Percentiles rank a stretch among this genome's conserved stretches.
Conservation (phyloP, 257 asterid species). For the Knoxia roxburghii region DNA sequence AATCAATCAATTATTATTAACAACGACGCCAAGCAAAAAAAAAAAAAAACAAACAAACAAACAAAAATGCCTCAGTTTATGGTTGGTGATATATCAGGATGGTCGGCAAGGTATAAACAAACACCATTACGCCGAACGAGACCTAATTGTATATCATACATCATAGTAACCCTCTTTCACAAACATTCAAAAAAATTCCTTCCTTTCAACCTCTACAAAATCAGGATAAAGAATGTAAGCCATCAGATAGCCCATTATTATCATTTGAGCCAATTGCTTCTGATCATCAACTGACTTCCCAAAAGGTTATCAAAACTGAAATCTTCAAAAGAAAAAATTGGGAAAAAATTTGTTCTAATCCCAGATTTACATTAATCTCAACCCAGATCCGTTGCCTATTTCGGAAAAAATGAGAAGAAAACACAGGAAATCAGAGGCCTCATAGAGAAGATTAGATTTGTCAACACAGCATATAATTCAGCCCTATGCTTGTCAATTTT, state of each 20-base stretch:
- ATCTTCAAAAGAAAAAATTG: not conserved
- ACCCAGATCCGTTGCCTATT: too few species aligned
- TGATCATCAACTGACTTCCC: slow-evolving; percentile 23
- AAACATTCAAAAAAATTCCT: not conserved
- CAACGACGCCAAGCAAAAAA: too few species aligned
- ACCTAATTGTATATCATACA: slow-evolving; percentile 23
- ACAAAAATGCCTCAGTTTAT: slow-evolving; percentile 34
- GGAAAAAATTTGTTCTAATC: slow-evolving; percentile 22
- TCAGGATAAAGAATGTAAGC: not conserved
- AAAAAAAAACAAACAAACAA: too few species aligned
- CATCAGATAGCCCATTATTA: slow-evolving; percentile 25
- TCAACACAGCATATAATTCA: slow-evolving; percentile 30
- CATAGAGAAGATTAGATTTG: slow-evolving; percentile 44
- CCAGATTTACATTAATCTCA: not conserved
- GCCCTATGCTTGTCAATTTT: slow-evolving; percentile 41
- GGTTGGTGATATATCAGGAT: slow-evolving; percentile 51
- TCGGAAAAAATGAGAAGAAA: too few species aligned
- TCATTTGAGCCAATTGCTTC: slow-evolving; percentile 32
- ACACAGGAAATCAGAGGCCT: too few species aligned
- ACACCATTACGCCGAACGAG: slow-evolving; percentile 43
- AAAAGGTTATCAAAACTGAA: not conserved
- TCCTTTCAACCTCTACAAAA: too few species aligned
- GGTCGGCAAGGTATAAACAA: slow-evolving; percentile 34
- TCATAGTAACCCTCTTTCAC: slow-evolving; percentile 10
- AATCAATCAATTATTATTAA: too few species aligned